These are phyloP conservation scores for Lyophyllum decastes DNA, from an alignment of 768 basidiomycete species.

Conservation along the genomic window DNA sequence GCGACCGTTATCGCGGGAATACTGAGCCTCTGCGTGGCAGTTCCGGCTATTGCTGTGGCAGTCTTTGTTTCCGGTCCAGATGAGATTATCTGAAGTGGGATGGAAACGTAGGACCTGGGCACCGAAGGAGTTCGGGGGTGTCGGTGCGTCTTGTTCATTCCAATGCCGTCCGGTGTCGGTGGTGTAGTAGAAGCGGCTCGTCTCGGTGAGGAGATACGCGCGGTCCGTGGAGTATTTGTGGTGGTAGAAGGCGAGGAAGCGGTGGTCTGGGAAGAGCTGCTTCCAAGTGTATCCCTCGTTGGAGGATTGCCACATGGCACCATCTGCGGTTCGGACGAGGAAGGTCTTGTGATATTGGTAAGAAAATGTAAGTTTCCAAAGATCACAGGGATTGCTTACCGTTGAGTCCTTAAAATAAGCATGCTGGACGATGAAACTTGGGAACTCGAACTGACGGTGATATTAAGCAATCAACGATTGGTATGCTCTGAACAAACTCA, in stretches of 20 bases:
- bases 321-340: slow-evolving; percentile 76
- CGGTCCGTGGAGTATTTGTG: slow-evolving; percentile 79
- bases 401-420: slow-evolving; percentile 84
- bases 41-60: slow-evolving; percentile 49
- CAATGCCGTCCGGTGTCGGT: slow-evolving; percentile 80
- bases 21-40: slow-evolving; percentile 78
- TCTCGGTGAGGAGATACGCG: slow-evolving; percentile 86
- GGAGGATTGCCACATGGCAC: slow-evolving; percentile 88
- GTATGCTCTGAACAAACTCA: slow-evolving; percentile 33
- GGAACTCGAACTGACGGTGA: slow-evolving; percentile 61
- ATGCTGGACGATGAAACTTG: slow-evolving; percentile 65
- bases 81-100: slow-evolving; percentile 78
- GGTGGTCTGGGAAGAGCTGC: slow-evolving; percentile 56
- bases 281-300: slow-evolving; percentile 96
- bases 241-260: slow-evolving; percentile 84
- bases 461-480: background rate
- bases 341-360: slow-evolving; percentile 58
- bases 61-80: slow-evolving; percentile 82
- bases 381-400: slow-evolving; percentile 34
- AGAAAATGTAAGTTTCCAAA: background rate
- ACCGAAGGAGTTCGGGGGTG: slow-evolving; percentile 77
- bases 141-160: slow-evolving; percentile 58
- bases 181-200: slow-evolving; percentile 69
- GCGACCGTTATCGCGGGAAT: slow-evolving; percentile 76
- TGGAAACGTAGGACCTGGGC: slow-evolving; percentile 86